These are phyloP conservation scores for Pleurotus citrinopileatus DNA, from an alignment of 768 basidiomycete genomes.

Conservation along the genomic window DNA sequence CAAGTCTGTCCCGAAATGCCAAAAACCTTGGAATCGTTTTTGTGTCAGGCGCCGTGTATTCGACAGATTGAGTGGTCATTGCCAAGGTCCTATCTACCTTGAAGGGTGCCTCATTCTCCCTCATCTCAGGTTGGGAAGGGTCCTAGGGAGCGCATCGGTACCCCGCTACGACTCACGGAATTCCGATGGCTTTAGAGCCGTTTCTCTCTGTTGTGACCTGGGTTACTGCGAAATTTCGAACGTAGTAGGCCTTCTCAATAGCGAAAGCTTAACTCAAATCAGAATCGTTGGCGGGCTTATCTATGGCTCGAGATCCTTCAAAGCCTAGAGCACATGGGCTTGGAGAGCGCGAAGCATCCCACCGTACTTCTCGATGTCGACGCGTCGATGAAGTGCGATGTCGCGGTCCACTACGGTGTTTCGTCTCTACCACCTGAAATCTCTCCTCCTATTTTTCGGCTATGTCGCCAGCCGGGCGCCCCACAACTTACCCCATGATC, in stretches of 20 bases:
- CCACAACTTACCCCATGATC: not conserved
- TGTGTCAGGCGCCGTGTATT: not conserved
- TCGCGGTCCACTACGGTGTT: not conserved
- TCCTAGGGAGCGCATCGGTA: not conserved
- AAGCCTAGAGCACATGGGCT: not conserved
- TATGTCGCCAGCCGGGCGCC: not conserved
- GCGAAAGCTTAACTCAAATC: not conserved
- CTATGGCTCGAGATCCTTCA: not conserved
- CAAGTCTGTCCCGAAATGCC: not conserved
- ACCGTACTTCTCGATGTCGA: not conserved
- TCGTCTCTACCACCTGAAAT: conserved; percentile 2
- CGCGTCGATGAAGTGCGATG: not conserved
- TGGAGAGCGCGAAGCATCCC: too few relatives aligned
- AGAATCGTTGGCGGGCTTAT: not conserved
- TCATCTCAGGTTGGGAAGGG: not conserved
- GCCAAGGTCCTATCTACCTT: not conserved
- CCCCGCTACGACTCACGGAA: conserved; percentile 1
- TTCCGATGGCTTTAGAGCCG: not conserved
- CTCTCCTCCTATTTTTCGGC: not conserved
- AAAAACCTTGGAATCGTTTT: not conserved
- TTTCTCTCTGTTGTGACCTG: not conserved
- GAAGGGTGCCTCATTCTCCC: too few relatives aligned
- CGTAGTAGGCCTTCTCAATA: too few relatives aligned
- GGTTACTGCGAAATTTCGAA: not conserved
- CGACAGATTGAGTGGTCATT: not conserved